These are phyloP conservation scores for Fraxinus albicans DNA, from an alignment of 305 asterid genomes.

Conservation along the genomic window DNA sequence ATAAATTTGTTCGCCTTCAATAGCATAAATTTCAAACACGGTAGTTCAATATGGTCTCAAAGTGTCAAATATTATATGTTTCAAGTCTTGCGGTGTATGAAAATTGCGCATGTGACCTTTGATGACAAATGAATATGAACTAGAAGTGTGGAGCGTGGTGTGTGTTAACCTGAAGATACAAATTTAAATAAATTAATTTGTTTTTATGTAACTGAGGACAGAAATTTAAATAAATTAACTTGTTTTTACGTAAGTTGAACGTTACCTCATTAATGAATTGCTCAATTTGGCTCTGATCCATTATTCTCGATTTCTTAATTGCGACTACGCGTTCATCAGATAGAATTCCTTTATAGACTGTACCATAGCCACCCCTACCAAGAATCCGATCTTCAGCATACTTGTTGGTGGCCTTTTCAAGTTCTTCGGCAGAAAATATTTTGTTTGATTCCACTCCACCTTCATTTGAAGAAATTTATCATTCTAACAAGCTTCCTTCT, in stretches of 20 bases:
- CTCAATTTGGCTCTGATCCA: slow-evolving; percentile 47
- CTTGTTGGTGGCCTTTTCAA: slow-evolving; percentile 38
- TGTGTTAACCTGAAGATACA: too few species aligned
- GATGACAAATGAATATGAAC: too few species aligned
- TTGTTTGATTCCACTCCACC: slow-evolving; percentile 32
- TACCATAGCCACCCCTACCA: slow-evolving; percentile 52
- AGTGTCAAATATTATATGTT: too few species aligned
- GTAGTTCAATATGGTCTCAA: too few species aligned
- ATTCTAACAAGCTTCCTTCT: slow-evolving; percentile 26
- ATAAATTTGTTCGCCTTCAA: not conserved
- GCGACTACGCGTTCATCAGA: slow-evolving; percentile 45
- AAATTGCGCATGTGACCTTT: not conserved
- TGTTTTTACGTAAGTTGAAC: not conserved
- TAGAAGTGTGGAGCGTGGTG: too few species aligned
- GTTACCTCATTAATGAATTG: slow-evolving; percentile 43
- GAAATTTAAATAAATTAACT: not conserved
- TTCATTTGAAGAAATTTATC: slow-evolving; percentile 23
- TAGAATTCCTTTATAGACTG: slow-evolving; percentile 26
- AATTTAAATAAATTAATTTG: too few species aligned
- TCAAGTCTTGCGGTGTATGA: too few species aligned
- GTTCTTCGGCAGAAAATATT: slow-evolving; percentile 32
- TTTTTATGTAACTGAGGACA: not conserved
- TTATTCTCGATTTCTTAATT: slow-evolving; percentile 42
- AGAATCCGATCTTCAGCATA: slow-evolving; percentile 47
- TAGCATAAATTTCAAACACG: too few species aligned